phyloP scores from a whole-genome alignment of 805 yeast genomes.

The Cyberlindnera suaveolens region DNA sequence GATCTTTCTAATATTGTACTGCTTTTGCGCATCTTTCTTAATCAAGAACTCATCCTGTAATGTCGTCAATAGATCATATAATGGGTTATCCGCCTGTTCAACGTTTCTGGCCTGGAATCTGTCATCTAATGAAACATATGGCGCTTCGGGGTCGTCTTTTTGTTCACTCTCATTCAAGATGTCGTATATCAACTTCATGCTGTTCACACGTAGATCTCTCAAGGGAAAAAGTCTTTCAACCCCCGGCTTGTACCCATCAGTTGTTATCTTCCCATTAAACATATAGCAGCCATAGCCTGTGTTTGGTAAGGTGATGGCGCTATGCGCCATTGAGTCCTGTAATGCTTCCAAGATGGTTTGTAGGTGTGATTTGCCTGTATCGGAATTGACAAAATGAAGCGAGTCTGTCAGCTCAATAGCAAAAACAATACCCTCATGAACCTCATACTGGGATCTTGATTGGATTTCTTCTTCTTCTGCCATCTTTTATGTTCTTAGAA shows the following conservation, averaged over 20 bases:
- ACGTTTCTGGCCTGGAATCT: conserved; percentile 25
- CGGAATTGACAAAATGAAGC: conserved; percentile 34
- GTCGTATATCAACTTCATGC: conserved; percentile 51
- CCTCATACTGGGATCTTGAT: conserved; percentile 27
- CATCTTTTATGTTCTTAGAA: background rate
- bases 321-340: conserved; percentile 54
- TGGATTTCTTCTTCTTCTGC: conserved; percentile 3
- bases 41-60: conserved; percentile 50
- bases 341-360: conserved; percentile 50
- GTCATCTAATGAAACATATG: conserved; percentile 22
- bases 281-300: conserved; percentile 74
- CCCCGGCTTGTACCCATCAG: conserved; percentile 33
- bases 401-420: conserved; percentile 52
- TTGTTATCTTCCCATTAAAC: conserved; percentile 39
- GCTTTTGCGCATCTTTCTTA: conserved; percentile 31
- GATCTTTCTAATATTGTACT: conserved; percentile 51
- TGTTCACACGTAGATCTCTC: conserved; percentile 46
- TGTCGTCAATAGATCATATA: conserved; percentile 40
- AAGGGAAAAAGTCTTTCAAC: conserved; percentile 46
- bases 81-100: conserved; percentile 22
- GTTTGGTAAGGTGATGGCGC: conserved; percentile 57
- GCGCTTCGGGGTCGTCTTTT: conserved; percentile 11
- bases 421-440: conserved; percentile 59
- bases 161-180: conserved; percentile 37
- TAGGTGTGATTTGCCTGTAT: conserved; percentile 35